Evolutionary conservation across 1,284 basidiomycete species (phyloP).

Genomic region (Puccinia polysora): DNA sequence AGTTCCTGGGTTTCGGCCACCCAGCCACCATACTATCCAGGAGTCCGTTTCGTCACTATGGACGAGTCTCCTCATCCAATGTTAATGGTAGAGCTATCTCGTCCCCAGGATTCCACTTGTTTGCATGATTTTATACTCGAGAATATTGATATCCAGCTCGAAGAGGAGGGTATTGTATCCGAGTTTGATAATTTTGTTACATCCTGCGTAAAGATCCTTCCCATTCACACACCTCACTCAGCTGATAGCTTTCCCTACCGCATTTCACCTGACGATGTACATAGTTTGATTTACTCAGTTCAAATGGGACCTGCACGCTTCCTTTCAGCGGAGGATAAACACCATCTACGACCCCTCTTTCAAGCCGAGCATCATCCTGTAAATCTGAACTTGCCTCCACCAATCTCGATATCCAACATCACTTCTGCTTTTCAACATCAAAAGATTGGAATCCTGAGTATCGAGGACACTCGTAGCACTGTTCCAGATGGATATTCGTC

Average conservation of each 20-base stretch:
- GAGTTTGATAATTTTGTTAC: conserved; percentile 19
- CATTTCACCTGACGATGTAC: not conserved
- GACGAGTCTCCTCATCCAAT: conserved; percentile 15
- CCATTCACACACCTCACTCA: not conserved
- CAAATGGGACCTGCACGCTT: not conserved
- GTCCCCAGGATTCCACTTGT: no score
- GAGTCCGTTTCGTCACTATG: conserved; percentile 6
- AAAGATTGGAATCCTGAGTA: conserved; percentile 12
- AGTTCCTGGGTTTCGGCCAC: not conserved
- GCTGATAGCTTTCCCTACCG: conserved; percentile 14
- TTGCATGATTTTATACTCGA: not conserved
- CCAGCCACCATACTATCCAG: not conserved
- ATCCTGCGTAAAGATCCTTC: not conserved
- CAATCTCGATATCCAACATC: conserved; percentile 4
- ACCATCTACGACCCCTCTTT: not conserved
- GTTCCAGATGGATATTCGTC: not conserved
- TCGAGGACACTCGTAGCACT: not conserved
- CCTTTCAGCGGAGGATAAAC: conserved; percentile 1
- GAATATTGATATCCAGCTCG: conserved; percentile 8
- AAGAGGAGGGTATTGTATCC: conserved; percentile 3
- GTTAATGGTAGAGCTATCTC: no score
- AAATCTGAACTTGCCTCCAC: conserved; percentile 5
- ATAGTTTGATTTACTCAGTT: conserved; percentile 20
- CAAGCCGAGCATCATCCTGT: not conserved
- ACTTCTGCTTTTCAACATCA: conserved; percentile 13